Percentiles rank a stretch among this genome's conserved stretches.
Evolutionary conservation across 176 grass and related monocot species (phyloP).

Genomic region (Alopecurus myosuroides): DNA sequence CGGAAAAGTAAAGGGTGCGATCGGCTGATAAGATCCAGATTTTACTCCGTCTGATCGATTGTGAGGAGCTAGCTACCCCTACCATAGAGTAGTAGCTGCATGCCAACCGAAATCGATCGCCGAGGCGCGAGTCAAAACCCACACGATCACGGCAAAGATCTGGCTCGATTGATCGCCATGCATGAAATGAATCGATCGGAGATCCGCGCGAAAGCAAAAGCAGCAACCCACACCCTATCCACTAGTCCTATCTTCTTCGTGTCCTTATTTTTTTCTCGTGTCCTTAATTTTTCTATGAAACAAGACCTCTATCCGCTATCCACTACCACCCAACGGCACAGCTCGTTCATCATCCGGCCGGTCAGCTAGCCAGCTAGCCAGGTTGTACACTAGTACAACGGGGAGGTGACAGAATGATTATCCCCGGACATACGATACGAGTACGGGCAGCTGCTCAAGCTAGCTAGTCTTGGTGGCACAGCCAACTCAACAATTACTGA

Average conservation of each 20-base stretch:
- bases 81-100: neutral
- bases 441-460: too few species aligned
- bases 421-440: too few species aligned
- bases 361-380: too few species aligned
- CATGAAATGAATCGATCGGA: neutral
- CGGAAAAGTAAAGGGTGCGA: neutral
- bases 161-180: neutral
- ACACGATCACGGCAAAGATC: slow-evolving; percentile 41
- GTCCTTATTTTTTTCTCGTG: too few species aligned
- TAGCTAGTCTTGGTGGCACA: too few species aligned
- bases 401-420: neutral
- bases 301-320: too few species aligned
- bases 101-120: neutral
- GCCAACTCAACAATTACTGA: too few species aligned
- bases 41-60: neutral
- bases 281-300: too few species aligned
- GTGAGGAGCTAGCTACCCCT: neutral
- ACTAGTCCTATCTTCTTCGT: too few species aligned
- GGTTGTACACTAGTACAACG: neutral
- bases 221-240: neutral
- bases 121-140: neutral
- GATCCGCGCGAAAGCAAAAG: slow-evolving; percentile 24
- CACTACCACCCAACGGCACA: too few species aligned
- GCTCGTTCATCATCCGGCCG: too few species aligned
- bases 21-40: neutral